Evolutionary conservation across 306 rosid genomes (phyloP).

Genomic region (Sicyos edulis): DNA sequence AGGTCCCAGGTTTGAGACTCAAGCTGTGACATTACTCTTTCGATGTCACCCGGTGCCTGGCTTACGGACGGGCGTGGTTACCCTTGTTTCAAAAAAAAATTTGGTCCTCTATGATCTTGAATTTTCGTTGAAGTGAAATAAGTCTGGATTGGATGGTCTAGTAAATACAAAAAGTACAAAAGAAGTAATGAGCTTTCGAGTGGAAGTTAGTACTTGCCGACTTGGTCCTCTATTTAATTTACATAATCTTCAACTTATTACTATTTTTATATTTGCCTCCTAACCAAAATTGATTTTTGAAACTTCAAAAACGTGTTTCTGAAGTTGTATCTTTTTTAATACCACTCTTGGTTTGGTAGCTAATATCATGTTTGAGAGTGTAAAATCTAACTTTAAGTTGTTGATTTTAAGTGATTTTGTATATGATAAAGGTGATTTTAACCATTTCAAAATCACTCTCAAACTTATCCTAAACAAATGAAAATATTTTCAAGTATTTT

Average conservation of each 20-base stretch:
- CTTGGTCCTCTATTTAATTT: slow-evolving; percentile 2
- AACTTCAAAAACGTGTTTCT: background rate
- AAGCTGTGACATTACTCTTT: too few relatives aligned
- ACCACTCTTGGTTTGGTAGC: background rate
- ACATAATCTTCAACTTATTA: background rate
- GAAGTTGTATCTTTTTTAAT: background rate
- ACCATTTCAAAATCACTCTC: too few relatives aligned
- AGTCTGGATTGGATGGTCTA: background rate
- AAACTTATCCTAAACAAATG: background rate
- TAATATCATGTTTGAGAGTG: too few relatives aligned
- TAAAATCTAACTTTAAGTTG: too few relatives aligned
- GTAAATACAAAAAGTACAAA: background rate
- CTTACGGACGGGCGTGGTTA: too few relatives aligned
- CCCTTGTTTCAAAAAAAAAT: too few relatives aligned
- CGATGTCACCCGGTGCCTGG: too few relatives aligned
- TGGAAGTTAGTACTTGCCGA: background rate
- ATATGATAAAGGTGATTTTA: too few relatives aligned
- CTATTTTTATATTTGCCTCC: background rate
- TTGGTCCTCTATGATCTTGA: too few relatives aligned
- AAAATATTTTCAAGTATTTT: background rate
- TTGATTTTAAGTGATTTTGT: too few relatives aligned
- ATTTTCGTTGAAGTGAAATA: slow-evolving; percentile 2
- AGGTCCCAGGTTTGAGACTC: too few relatives aligned
- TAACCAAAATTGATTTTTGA: background rate
- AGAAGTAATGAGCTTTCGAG: background rate